Conservation (phyloP, 768 basidiomycete genomes). For the Tylopilus vinaceipallidus region DNA sequence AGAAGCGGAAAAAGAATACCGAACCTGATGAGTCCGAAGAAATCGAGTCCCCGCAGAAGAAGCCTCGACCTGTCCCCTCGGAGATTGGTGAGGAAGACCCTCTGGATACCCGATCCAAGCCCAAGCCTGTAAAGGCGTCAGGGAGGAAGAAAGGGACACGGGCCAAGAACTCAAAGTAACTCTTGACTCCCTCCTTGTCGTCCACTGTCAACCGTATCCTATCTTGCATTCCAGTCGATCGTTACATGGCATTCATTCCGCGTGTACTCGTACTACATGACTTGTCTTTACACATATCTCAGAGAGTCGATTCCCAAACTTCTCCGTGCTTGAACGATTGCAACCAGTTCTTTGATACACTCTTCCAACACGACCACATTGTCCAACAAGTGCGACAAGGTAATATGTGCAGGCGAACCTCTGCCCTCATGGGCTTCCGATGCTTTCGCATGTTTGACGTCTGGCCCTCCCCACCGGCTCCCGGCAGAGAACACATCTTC, state of each 20-base stretch:
- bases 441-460: constrained; percentile 20
- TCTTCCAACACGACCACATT: constrained; percentile 96
- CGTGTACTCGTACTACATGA: constrained; percentile 8
- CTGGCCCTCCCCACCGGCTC: constrained; percentile 40
- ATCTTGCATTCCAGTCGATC: background rate
- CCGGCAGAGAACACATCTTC: constrained; percentile 69
- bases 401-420: constrained; percentile 46
- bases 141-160: constrained; percentile 29
- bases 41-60: constrained; percentile 49
- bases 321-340: constrained; percentile 79
- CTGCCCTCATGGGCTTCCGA: constrained; percentile 22
- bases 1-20: constrained; percentile 48
- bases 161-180: constrained; percentile 37
- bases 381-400: constrained; percentile 82
- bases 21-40: constrained; percentile 36
- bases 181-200: background rate
- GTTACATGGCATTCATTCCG: background rate
- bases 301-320: constrained; percentile 83
- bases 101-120: constrained; percentile 54
- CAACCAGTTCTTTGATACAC: constrained; percentile 88
- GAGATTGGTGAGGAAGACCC: constrained; percentile 70
- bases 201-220: constrained; percentile 3
- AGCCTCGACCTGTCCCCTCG: constrained; percentile 41
- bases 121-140: constrained; percentile 48
- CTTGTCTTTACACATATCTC: constrained; percentile 56